These are phyloP conservation scores for Colletotrichum melonis DNA, from an alignment of 2,329 filamentous ascomycete species.

Conservation along the genomic window DNA sequence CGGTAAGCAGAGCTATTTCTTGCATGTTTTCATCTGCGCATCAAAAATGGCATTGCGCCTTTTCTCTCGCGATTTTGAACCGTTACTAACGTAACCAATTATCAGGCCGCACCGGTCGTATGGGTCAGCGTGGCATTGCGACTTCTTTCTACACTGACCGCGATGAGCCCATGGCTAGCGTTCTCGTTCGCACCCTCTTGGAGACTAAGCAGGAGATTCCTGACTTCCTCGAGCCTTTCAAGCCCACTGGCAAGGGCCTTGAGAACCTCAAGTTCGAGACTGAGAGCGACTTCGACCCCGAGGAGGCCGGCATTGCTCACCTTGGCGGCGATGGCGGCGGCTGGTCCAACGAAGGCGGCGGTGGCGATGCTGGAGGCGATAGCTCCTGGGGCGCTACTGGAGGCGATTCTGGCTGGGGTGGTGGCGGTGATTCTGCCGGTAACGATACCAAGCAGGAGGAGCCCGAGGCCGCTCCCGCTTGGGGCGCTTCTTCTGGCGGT, in stretches of 20 bases:
- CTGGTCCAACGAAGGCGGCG: constrained; percentile 27
- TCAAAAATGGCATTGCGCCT: neutral
- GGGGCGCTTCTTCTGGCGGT: constrained; percentile 23
- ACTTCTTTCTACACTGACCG: constrained; percentile 89
- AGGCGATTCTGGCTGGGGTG: constrained; percentile 30
- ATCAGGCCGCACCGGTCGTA: constrained; percentile 88
- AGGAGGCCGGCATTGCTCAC: constrained; percentile 43
- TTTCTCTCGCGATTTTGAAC: neutral
- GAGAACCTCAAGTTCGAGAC: constrained; percentile 65
- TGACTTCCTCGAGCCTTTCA: constrained; percentile 78
- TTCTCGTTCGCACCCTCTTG: constrained; percentile 83
- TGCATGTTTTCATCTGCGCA: neutral
- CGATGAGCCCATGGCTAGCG: constrained; percentile 78
- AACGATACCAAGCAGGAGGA: constrained; percentile 10
- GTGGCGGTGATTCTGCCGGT: constrained; percentile 10
- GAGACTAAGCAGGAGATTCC: constrained; percentile 85
- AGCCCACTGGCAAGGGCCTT: constrained; percentile 62
- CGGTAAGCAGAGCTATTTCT: constrained; percentile 64
- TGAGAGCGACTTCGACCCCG: constrained; percentile 63
- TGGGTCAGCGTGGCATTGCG: constrained; percentile 86
- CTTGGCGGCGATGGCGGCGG: constrained; percentile 36
- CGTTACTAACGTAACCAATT: neutral
- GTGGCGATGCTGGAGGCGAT: constrained; percentile 39
- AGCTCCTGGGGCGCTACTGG: constrained; percentile 33
- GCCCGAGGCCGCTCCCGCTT: constrained; percentile 24